A percentile compares a stretch with the other conserved stretches of the same genome.
Conservation (phyloP, 441 rosid species). For the Mallotus repandus region DNA sequence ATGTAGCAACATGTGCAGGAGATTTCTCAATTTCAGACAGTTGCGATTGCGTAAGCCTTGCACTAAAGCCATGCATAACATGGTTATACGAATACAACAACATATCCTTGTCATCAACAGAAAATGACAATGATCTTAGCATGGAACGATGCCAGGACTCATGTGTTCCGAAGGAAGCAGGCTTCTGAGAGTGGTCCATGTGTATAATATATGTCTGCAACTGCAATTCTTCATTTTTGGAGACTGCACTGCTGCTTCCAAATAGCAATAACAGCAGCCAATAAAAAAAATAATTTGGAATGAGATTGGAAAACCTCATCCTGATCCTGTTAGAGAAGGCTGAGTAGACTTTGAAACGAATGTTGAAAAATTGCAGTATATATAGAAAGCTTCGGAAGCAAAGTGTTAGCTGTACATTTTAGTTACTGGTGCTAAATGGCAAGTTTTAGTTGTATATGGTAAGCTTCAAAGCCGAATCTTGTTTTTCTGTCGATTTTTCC, state of each 20-base stretch:
- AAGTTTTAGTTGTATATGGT: too few species aligned
- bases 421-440: too few species aligned
- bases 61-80: constrained; percentile 77
- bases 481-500: too few species aligned
- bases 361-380: not conserved
- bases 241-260: constrained; percentile 13
- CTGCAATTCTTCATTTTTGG: constrained; percentile 20
- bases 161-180: constrained; percentile 29
- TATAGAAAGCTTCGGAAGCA: too few species aligned
- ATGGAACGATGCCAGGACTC: constrained; percentile 36
- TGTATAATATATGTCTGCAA: constrained; percentile 40
- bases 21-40: constrained; percentile 38
- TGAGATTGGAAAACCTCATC: not conserved
- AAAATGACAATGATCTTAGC: constrained; percentile 22
- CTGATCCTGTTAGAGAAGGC: not conserved
- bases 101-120: constrained; percentile 9
- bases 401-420: not conserved
- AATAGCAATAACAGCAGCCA: constrained; percentile 23
- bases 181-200: constrained; percentile 42
- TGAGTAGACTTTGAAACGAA: not conserved
- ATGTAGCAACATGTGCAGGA: constrained; percentile 51
- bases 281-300: not conserved
- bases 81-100: constrained; percentile 52
- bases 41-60: constrained; percentile 40
- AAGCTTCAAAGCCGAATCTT: too few species aligned